phyloP scores from a whole-genome alignment of 2,329 filamentous ascomycete species.

The Malbranchea cinnamomea region DNA sequence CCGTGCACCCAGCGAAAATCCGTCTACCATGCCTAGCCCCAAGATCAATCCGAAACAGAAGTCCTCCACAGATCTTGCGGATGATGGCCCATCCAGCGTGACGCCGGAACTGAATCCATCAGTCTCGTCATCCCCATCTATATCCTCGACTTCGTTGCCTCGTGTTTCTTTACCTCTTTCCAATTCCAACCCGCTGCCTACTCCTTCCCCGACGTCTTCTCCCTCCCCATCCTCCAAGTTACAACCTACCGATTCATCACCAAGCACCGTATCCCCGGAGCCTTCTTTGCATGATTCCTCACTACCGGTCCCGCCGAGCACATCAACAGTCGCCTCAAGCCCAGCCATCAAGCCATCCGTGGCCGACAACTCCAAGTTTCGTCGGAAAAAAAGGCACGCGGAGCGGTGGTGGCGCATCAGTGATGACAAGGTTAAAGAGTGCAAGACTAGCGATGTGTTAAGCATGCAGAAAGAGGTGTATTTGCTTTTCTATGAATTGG shows the following conservation, averaged over 20 bases:
- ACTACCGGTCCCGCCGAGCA: neutral
- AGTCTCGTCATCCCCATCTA: slow-evolving; percentile 19
- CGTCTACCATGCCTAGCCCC: slow-evolving; percentile 35
- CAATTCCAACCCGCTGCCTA: slow-evolving; percentile 9
- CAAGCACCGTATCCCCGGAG: no score
- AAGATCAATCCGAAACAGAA: slow-evolving; percentile 26
- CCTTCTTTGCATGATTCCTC: no score
- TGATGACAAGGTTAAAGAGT: slow-evolving; percentile 90
- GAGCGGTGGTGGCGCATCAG: slow-evolving; percentile 97
- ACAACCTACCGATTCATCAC: no score
- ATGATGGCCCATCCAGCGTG: slow-evolving; percentile 17
- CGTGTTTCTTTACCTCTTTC: slow-evolving; percentile 2
- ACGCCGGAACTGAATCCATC: slow-evolving; percentile 14
- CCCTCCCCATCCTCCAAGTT: neutral
- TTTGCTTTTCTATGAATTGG: slow-evolving; percentile 86
- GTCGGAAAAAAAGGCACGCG: slow-evolving; percentile 42
- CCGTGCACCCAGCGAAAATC: slow-evolving; percentile 37
- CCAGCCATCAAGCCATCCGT: slow-evolving; percentile 6
- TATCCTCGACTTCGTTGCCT: slow-evolving; percentile 17
- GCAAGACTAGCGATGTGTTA: slow-evolving; percentile 79
- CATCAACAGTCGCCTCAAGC: slow-evolving; percentile 2
- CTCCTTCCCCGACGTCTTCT: slow-evolving; percentile 1
- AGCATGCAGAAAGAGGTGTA: slow-evolving; percentile 95
- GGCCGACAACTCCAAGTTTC: slow-evolving; percentile 5
- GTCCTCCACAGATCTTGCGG: slow-evolving; percentile 10